Evolutionary conservation across 352 stramenopile genomes (phyloP).

Genomic region (Pythium apleroticum): DNA sequence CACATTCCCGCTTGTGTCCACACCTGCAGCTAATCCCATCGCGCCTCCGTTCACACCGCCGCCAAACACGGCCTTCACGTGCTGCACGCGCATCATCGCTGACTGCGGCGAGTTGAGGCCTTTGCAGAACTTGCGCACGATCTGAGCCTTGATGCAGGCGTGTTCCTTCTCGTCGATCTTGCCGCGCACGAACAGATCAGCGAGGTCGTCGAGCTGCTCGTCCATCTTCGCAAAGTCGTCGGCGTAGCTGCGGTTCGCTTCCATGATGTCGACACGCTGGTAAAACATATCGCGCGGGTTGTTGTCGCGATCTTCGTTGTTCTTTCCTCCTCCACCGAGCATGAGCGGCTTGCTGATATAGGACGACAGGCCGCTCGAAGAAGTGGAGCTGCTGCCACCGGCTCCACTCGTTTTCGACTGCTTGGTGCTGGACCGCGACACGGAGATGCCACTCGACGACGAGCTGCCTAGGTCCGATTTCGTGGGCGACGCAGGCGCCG

Average conservation of each 20-base stretch:
- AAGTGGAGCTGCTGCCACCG: constrained; percentile 11
- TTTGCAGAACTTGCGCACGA: constrained; percentile 82
- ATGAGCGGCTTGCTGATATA: constrained; percentile 68
- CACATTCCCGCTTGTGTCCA: background rate
- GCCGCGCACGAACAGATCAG: constrained; percentile 64
- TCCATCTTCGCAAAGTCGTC: constrained; percentile 81
- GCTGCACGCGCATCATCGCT: constrained; percentile 69
- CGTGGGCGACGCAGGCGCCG: constrained; percentile 51
- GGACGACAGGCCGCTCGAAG: constrained; percentile 34
- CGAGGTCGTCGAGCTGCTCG: constrained; percentile 73
- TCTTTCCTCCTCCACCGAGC: constrained; percentile 36
- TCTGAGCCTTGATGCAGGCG: constrained; percentile 80
- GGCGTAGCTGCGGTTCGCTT: constrained; percentile 60
- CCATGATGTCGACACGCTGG: constrained; percentile 66
- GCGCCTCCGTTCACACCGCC: constrained; percentile 16
- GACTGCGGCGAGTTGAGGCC: constrained; percentile 78
- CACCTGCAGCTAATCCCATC: background rate
- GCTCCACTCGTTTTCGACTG: constrained; percentile 21
- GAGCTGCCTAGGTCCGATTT: constrained; percentile 51
- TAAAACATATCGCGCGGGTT: constrained; percentile 52
- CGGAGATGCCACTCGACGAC: constrained; percentile 31
- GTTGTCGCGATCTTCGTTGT: constrained; percentile 20
- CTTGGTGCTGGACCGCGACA: constrained; percentile 19
- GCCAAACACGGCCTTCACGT: constrained; percentile 50
- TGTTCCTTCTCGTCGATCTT: constrained; percentile 87